Base-by-base conservation (phyloP, 257 asterid genomes). In the Solanum peruvianum region DNA sequence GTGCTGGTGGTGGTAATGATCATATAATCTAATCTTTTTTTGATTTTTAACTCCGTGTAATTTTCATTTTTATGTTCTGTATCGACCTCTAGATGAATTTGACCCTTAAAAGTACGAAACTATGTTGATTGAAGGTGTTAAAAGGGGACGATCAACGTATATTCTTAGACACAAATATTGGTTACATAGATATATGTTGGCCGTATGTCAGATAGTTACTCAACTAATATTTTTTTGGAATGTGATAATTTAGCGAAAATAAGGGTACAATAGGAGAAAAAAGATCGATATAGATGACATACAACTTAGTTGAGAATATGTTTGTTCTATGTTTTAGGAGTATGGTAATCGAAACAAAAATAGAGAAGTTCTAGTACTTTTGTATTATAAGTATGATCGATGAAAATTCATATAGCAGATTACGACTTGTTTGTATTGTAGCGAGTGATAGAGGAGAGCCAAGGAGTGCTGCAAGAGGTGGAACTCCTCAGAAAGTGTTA, bases 381-480 rank as follows among this genome's bases (percentile, higher is more conserved):
- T 62, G 70, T 23, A 23, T 62, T 23, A 11, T 0, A 62, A 62
- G 2, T 16, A 11, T 62, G 70, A n/a, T 62, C 70, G 0, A n/a
- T n/a, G 70, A 62, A 62, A 16, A 62, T 62, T 62, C 70, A 62
- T 11, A n/a, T 62, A 62, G 15, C 69, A 60, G 15, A 60, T 60
- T 0, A 21, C 29, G 69, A 2, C 69, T 62, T 62, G 70, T n/a
- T 62, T 9, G 71, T 72, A 35, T 81, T 87, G 66, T 80, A 93
- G 98, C 93, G 3, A 89, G 95, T 88, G 98, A 92, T 86, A 94
- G 96, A 88, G 96, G 95, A 87, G 98, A 93, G 87, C 98, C 95
- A n/a, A 92, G 97, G 89, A 42, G 88, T 85, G 85, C 93, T 27
- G 88, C 84, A 80, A 95, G 97, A 90, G 88, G 91, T 75, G 99